Conservation (phyloP, 139 green algal genomes). For the Pseudopediastrum boryanum region DNA sequence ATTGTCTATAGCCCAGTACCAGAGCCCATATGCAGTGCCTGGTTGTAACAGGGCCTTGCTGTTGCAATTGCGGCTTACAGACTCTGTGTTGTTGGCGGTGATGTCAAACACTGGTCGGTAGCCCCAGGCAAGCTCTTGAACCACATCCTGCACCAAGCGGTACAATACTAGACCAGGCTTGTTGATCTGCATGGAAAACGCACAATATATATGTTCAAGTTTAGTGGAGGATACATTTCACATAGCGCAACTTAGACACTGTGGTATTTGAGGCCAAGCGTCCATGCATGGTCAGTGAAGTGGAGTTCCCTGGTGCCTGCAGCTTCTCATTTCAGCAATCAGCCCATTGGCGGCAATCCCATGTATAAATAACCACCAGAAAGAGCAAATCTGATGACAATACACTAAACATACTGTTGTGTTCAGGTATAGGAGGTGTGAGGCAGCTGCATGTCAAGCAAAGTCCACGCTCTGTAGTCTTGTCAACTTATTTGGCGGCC, state of each 20-base stretch:
- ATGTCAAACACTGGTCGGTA: constrained; percentile 38
- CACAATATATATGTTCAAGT: too few relatives aligned
- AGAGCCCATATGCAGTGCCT: constrained; percentile 47
- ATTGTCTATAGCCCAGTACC: constrained; percentile 51
- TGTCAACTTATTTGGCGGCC: too few relatives aligned
- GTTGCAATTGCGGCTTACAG: background rate
- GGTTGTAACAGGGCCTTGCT: constrained; percentile 1
- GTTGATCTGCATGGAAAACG: constrained; percentile 32
- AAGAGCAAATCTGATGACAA: too few relatives aligned
- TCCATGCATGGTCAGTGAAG: background rate
- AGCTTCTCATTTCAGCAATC: too few relatives aligned
- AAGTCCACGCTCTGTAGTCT: too few relatives aligned
- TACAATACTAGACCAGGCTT: constrained; percentile 36
- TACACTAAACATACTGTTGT: too few relatives aligned
- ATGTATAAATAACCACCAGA: too few relatives aligned
- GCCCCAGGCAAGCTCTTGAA: constrained; percentile 29
- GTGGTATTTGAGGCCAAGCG: background rate
- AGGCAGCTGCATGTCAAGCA: too few relatives aligned
- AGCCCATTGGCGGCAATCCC: too few relatives aligned
- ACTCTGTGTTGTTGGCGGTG: background rate
- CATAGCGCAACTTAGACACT: background rate
- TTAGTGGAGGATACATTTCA: too few relatives aligned
- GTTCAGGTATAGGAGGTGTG: too few relatives aligned
- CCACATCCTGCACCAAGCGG: constrained; percentile 33
- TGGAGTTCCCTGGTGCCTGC: too few relatives aligned